Evolutionary conservation across 2,329 filamentous ascomycete genomes (phyloP).

Genomic region (Colletotrichum sojae): DNA sequence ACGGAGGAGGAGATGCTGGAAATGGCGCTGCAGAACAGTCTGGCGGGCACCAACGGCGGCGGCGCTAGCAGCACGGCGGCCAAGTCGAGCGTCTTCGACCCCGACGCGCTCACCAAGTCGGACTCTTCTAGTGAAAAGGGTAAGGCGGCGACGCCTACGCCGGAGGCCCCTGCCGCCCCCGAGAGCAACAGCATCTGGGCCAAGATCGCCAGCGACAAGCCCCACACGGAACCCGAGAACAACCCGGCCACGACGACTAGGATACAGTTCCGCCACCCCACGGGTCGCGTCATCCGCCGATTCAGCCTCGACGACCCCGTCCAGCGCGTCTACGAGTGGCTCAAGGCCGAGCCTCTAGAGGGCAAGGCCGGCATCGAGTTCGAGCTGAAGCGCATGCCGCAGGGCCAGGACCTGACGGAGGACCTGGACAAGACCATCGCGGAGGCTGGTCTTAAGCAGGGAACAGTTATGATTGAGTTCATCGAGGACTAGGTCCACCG

Average conservation of each 20-base stretch:
- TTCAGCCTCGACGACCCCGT: slow-evolving; percentile 85
- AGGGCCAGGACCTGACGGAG: slow-evolving; percentile 86
- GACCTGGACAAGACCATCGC: slow-evolving; percentile 80
- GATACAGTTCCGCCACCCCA: slow-evolving; percentile 92
- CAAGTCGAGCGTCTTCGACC: slow-evolving; percentile 77
- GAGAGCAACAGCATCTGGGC: slow-evolving; percentile 66
- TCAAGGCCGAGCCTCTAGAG: slow-evolving; percentile 89
- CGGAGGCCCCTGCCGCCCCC: slow-evolving; percentile 45
- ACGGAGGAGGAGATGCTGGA: slow-evolving; percentile 98
- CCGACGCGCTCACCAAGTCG: slow-evolving; percentile 87
- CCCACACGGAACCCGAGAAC: slow-evolving; percentile 83
- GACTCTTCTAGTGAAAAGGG: slow-evolving; percentile 65
- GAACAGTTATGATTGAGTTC: slow-evolving; percentile 96
- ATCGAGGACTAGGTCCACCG: slow-evolving; percentile 65
- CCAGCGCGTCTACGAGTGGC: slow-evolving; percentile 92
- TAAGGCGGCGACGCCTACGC: slow-evolving; percentile 50
- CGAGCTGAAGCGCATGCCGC: slow-evolving; percentile 86
- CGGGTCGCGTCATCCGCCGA: slow-evolving; percentile 87
- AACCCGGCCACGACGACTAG: slow-evolving; percentile 82
- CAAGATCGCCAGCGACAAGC: slow-evolving; percentile 78
- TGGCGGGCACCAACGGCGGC: slow-evolving; percentile 65
- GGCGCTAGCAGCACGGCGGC: slow-evolving; percentile 52
- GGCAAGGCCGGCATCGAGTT: slow-evolving; percentile 85
- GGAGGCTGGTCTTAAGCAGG: slow-evolving; percentile 89
- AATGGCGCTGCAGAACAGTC: slow-evolving; percentile 90